phyloP scores from a whole-genome alignment of 306 rosid species.

The Citrullus mucosospermus region DNA sequence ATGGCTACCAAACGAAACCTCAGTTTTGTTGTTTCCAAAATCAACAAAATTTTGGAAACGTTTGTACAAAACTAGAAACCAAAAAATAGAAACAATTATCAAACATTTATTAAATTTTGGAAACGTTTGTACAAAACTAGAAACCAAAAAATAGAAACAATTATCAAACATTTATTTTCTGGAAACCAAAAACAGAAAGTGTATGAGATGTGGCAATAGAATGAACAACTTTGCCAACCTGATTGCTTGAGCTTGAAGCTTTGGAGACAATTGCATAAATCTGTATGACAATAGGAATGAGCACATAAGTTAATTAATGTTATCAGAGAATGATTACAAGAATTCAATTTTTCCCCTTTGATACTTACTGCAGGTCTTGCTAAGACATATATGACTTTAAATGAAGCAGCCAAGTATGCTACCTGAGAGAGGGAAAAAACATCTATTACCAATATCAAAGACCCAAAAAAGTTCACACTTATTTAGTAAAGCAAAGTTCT shows the following conservation, averaged over 20 bases:
- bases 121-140: too few species aligned
- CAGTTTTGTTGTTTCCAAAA: too few species aligned
- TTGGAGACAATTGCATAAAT: slow-evolving; percentile 64
- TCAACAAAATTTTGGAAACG: too few species aligned
- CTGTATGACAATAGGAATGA: slow-evolving; percentile 21
- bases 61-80: too few species aligned
- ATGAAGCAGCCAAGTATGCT: slow-evolving; percentile 60
- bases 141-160: too few species aligned
- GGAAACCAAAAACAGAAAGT: too few species aligned
- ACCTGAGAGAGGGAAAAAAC: slow-evolving; percentile 32
- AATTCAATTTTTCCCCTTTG: not conserved
- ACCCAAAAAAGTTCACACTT: not conserved
- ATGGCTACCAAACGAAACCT: too few species aligned
- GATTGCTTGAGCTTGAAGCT: slow-evolving; percentile 60
- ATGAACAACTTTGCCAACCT: slow-evolving; percentile 27
- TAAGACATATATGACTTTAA: slow-evolving; percentile 49
- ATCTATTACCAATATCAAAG: not conserved
- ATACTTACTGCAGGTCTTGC: slow-evolving; percentile 65
- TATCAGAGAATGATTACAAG: not conserved
- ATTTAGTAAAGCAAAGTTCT: not conserved
- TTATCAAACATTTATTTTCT: too few species aligned
- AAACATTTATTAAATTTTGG: too few species aligned
- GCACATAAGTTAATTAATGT: not conserved
- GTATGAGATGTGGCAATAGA: not conserved
- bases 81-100: too few species aligned